Base-by-base conservation (phyloP, 495 filamentous ascomycete species). In the Xylaria castorea region DNA sequence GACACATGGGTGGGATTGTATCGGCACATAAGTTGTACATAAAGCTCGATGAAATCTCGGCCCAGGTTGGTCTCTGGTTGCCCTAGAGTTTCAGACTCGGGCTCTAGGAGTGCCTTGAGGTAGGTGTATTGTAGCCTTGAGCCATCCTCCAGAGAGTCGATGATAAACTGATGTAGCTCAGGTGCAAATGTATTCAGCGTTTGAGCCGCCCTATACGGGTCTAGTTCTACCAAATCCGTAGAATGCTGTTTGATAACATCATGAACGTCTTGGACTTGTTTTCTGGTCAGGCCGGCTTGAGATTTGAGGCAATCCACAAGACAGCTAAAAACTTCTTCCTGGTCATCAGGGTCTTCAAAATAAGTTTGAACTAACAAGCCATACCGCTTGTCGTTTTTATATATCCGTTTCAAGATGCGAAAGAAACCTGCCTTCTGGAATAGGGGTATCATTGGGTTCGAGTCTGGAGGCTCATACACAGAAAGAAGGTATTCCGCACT, bases 401-500 rank as follows among this genome's bases (percentile, higher is more conserved):
- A 97, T 38, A 93, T 92, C 34, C 92, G 91, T 81, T 98, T 98
- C 42, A 99, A 81, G 55, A 99, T 94, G n/a, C 95, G 91, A 79
- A 92, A 96, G 78, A 98, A 99, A 9, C 90, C 89, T 5, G 97
- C 96, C 73, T 91, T 85, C 68, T 91, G 88, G 74, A 98, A 93
- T 1, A 92, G 80, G 1, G 92, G 91, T 16, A 98, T 89, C 75
- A 98, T 82, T 36, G 84, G 86, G 46, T 90, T 85, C 25, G 95
- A 78, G 75, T 98, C 92, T 16, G 95, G 90, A 5, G 97, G 96
- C 63, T 94, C 93, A 77, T 98, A 98, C 16, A 95, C 87, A 1
- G 97, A 98, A 3, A 99, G 87, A 18, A 99, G 85, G 81, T 98
- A 98, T 80, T 99, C 96, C 2, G 93, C 91, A 78, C 95, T 98